A percentile compares a stretch with the other conserved stretches of the same genome.
Conservation (phyloP, 2,329 filamentous ascomycete species). For the Scytalidium lignicola region DNA sequence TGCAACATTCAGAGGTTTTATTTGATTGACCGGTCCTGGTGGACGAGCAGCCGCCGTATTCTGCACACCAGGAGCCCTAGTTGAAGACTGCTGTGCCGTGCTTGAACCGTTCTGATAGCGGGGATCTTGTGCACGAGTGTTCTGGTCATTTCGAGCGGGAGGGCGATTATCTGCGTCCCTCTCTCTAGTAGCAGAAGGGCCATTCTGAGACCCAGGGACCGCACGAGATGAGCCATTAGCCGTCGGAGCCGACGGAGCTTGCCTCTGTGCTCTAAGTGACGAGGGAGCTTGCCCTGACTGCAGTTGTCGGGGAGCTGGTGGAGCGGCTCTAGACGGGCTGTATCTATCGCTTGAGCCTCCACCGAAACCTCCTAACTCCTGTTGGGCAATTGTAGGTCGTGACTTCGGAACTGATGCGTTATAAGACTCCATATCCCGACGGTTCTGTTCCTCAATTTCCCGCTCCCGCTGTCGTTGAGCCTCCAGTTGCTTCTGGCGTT, state of each 20-base stretch:
- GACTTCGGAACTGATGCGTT: slow-evolving; percentile 84
- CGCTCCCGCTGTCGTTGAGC: slow-evolving; percentile 47
- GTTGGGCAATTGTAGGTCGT: slow-evolving; percentile 75
- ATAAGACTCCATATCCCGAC: slow-evolving; percentile 79
- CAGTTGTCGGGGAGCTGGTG: slow-evolving; percentile 63
- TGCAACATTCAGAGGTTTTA: slow-evolving; percentile 76
- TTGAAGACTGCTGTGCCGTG: slow-evolving; percentile 18
- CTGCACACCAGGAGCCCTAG: slow-evolving; percentile 44
- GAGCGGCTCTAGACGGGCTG: slow-evolving; percentile 80
- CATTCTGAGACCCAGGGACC: slow-evolving; percentile 29
- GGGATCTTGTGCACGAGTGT: slow-evolving; percentile 20
- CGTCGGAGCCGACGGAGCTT: slow-evolving; percentile 69
- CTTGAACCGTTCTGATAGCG: slow-evolving; percentile 36
- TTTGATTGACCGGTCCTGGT: slow-evolving; percentile 47
- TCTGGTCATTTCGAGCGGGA: slow-evolving; percentile 42
- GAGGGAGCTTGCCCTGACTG: slow-evolving; percentile 50
- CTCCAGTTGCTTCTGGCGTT: slow-evolving; percentile 58
- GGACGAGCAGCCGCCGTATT: slow-evolving; percentile 42
- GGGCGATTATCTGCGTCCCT: slow-evolving; percentile 4
- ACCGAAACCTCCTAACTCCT: slow-evolving; percentile 71
- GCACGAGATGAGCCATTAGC: slow-evolving; percentile 37
- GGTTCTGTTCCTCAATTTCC: slow-evolving; percentile 60
- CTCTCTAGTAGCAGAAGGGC: slow-evolving; percentile 3
- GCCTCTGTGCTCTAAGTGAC: slow-evolving; percentile 66
- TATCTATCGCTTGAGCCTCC: slow-evolving; percentile 54